These are phyloP conservation scores for Aristolochia californica DNA, from an alignment of 164 flowering plant species.

Conservation along the genomic window DNA sequence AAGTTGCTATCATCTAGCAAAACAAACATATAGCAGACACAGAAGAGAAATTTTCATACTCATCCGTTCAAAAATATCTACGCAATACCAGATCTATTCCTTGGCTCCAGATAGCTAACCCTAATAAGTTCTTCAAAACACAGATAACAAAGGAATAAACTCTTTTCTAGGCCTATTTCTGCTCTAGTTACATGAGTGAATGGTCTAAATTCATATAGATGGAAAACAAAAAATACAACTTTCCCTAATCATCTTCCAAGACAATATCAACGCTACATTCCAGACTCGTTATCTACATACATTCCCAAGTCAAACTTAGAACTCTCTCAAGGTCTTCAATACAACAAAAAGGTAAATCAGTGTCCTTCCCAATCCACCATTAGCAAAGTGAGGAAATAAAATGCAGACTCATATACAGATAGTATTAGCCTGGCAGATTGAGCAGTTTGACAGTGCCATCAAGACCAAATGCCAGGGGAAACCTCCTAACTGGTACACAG, in stretches of 20 bases:
- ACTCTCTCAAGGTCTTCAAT: conserved; percentile 28
- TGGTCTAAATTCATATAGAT: background rate
- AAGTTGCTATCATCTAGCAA: too few species aligned
- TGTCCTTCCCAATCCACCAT: conserved; percentile 64
- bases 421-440: conserved; percentile 80
- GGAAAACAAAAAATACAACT: background rate
- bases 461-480: conserved; percentile 71
- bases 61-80: too few species aligned
- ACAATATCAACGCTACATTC: conserved; percentile 4
- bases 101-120: too few species aligned
- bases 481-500: conserved; percentile 48
- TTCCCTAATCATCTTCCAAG: conserved; percentile 4
- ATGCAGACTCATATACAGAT: conserved; percentile 89
- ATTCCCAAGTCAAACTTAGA: conserved; percentile 4
- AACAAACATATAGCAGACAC: too few species aligned
- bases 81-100: too few species aligned
- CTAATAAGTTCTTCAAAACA: too few species aligned
- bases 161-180: background rate
- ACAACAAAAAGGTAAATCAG: conserved; percentile 54
- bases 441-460: conserved; percentile 41
- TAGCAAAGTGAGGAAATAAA: conserved; percentile 79
- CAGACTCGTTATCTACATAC: conserved; percentile 6
- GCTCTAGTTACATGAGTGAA: background rate
- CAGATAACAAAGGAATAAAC: too few species aligned
- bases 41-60: too few species aligned